These are phyloP conservation scores for Verticillium dahliae DNA, from an alignment of 2,329 filamentous ascomycete genomes.

Conservation along the genomic window DNA sequence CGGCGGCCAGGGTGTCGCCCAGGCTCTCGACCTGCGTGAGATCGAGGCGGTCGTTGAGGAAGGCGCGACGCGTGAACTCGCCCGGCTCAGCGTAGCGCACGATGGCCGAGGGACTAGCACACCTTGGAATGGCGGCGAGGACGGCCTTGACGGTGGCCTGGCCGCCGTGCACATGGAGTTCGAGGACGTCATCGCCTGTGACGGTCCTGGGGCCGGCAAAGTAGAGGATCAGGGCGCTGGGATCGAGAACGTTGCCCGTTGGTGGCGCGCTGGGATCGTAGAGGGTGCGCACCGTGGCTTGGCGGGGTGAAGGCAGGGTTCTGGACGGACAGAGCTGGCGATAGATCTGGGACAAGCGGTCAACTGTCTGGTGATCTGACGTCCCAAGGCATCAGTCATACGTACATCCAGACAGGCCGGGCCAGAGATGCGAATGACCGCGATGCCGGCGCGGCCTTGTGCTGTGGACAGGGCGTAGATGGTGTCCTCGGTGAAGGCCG, in stretches of 20 bases:
- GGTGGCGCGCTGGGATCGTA: conserved; percentile 39
- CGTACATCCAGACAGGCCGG: conserved; percentile 62
- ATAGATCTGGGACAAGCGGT: conserved; percentile 35
- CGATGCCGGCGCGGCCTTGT: conserved; percentile 79
- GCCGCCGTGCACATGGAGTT: conserved; percentile 92
- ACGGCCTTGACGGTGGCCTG: conserved; percentile 84
- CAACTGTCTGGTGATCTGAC: not conserved
- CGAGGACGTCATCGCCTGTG: conserved; percentile 87
- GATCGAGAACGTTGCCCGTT: conserved; percentile 58
- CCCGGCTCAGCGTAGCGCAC: conserved; percentile 90
- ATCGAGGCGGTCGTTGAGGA: conserved; percentile 78
- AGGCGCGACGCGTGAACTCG: conserved; percentile 90
- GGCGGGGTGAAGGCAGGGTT: conserved; percentile 37
- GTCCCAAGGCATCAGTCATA: not conserved
- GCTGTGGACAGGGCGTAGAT: conserved; percentile 93
- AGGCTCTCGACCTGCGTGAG: conserved; percentile 74
- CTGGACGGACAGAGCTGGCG: conserved; percentile 41
- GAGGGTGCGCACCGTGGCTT: conserved; percentile 69
- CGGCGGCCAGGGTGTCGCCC: conserved; percentile 55
- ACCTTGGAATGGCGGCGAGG: conserved; percentile 65
- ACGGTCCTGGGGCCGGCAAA: conserved; percentile 77
- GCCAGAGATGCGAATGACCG: conserved; percentile 82
- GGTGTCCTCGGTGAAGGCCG: conserved; percentile 43
- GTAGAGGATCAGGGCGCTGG: conserved; percentile 72
- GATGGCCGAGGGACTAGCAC: conserved; percentile 14